Evolutionary conservation across 441 rosid genomes (phyloP), one percentile per base, ranked within the genome.

Genomic region (Bruguiera hainesii): DNA sequence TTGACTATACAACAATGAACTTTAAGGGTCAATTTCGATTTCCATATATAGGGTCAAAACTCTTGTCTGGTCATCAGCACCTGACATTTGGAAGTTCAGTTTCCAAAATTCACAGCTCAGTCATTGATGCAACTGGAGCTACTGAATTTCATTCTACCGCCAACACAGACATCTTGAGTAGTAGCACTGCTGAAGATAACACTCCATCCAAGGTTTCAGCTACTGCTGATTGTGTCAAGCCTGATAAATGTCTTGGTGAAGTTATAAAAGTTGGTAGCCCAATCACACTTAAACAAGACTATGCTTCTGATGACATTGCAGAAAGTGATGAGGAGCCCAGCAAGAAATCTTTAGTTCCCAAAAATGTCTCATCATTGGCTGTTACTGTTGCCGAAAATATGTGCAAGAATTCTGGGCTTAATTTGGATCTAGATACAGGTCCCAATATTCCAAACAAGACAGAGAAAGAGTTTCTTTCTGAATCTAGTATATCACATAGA

Each of bases 241-340:
- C 76, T 66, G 72, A 74, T 26, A 68, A 63, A 31, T 63, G 28
- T 60, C 60, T 67, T 11, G 35, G 66, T 61, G 68, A 78, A 49
- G 68, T 52, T 53, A 60, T 66, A 28, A 72, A 71, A 75, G 59
- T 67, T 21, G 71, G 73, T 49, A 75, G 87, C 74, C 85, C 87
- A 35, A 76, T 83, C 74, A 81, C 78, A 71, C 81, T 78, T 73
- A 65, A 81, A 20, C 83, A 80, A 71, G 78, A 74, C 60, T 81
- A 81, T 82, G 80, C 76, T 75, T 83, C 90, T 58, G 77, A 80
- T 74, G 84, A 81, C 61, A 72, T 78, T 73, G 75, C 81, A 6
- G 85, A 76, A 52, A 76, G 71, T 64, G 68, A 71, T 57, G 68
- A 58, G 35, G 72, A 76, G 56, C 62, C 71, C 25, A 42, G 49